Evolutionary conservation across 73 alveolate genomes (phyloP).

Genomic region (Paramecium octaurelia): DNA sequence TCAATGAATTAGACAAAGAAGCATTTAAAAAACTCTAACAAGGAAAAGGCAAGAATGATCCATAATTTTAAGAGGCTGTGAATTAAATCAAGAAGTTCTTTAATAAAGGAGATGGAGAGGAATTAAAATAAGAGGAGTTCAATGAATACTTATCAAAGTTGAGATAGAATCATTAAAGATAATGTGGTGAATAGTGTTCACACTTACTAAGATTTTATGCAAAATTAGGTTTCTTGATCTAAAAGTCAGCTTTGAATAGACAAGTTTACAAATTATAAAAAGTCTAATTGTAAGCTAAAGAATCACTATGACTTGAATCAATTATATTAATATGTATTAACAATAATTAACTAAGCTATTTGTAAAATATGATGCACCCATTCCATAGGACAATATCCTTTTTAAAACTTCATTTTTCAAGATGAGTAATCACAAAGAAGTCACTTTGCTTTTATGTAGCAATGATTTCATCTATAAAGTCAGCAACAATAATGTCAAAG

Average conservation of each 20-base stretch:
- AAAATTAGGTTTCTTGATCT: constrained; percentile 33
- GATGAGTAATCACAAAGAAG: neutral
- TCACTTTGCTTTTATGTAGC: neutral
- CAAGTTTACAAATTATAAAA: constrained; percentile 8
- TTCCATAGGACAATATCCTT: neutral
- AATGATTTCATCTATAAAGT: neutral
- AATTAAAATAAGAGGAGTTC: constrained; percentile 24
- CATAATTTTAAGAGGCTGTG: constrained; percentile 36
- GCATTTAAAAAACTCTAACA: constrained; percentile 6
- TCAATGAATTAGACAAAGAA: constrained; percentile 1
- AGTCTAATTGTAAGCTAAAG: constrained; percentile 26
- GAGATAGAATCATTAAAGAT: constrained; percentile 35
- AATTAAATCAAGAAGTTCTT: neutral
- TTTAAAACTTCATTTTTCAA: constrained; percentile 13
- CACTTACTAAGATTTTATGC: constrained; percentile 47
- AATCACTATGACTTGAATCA: constrained; percentile 15
- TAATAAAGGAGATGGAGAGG: constrained; percentile 16
- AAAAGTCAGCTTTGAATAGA: constrained; percentile 40
- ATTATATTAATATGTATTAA: neutral
- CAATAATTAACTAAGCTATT: neutral
- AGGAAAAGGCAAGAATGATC: constrained; percentile 10
- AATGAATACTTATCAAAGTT: neutral
- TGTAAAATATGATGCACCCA: neutral
- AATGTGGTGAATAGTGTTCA: constrained; percentile 45
- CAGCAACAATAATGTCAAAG: neutral